Base-by-base conservation (phyloP, 2,329 filamentous ascomycete genomes). In the Chaetoscypha palmicola region DNA sequence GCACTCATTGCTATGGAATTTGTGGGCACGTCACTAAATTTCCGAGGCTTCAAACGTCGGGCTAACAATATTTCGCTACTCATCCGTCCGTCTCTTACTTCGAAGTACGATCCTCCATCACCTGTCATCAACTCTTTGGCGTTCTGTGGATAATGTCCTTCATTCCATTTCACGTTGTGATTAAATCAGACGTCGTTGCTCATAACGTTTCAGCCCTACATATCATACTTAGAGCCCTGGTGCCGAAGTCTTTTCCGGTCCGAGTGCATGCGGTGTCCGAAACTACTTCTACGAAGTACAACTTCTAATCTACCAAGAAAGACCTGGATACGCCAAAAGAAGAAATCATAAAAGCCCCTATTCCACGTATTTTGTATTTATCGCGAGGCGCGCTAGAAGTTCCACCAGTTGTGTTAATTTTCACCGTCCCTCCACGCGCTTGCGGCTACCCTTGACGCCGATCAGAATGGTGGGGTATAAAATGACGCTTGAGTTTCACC, bases 391-490 rank as follows among this genome's bases (percentile, higher is more conserved):
- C 12, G 8, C 30, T n/a, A 33, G 19, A 33, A 41, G 20, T 41
- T 33, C 38, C 38, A 41, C 38, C 38, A 41, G 28, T 41, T 16
- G 20, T 33, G 28, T 24, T 46, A 24, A 42, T 23, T 35, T 32
- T 30, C 19, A 30, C 19, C n/a, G 9, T 19, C 24, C 23, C 19
- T 17, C 12, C 26, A 7, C 24, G 19, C 30, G 24, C 31, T 33
- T 22, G 40, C 33, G 33, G 33, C 20, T 33, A 43, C 33, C 41
- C 41, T 43, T 12, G 41, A n/a, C 16, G 34, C n/a, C 38, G 41
- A 43, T 43, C 41, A 14, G n/a, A n/a, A n/a, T 21, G 14, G 14
- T 19, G 34, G 16, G 23, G 17, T 19, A 21, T 24, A 37, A 30
- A 24, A 14, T 17, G 22, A 17, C 16, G 19, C 22, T 35, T 20